phyloP scores from a whole-genome alignment of 1,284 basidiomycete genomes.

The Cronartium quercuum region DNA sequence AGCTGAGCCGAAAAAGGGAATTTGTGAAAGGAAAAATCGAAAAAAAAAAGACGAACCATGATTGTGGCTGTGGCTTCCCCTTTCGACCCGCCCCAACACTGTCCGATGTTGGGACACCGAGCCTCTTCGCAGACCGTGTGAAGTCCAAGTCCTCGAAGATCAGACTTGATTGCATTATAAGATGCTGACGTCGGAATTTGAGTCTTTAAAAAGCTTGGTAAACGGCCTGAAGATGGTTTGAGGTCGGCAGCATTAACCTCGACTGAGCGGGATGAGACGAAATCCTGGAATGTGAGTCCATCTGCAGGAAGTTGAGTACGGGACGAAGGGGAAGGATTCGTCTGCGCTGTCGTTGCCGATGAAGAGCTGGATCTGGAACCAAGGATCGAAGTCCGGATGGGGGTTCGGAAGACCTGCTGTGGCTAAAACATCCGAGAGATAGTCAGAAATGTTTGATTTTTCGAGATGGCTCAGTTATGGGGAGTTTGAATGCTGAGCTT shows the following conservation, averaged over 20 bases:
- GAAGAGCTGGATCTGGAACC: no score
- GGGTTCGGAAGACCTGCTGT: no score
- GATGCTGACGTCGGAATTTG: constrained; percentile 70
- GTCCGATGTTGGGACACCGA: constrained; percentile 96
- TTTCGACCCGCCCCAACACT: constrained; percentile 88
- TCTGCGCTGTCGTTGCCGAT: no score
- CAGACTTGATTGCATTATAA: constrained; percentile 88
- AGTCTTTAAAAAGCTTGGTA: constrained; percentile 89
- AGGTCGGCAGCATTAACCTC: neutral
- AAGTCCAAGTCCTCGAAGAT: constrained; percentile 79
- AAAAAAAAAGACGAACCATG: constrained; percentile 62
- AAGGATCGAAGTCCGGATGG: no score
- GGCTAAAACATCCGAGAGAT: no score
- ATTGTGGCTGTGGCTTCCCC: constrained; percentile 95
- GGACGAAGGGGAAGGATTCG: neutral
- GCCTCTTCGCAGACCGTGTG: constrained; percentile 99
- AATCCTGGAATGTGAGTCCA: constrained; percentile 33
- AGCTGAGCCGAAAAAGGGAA: neutral
- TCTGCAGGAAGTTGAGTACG: constrained; percentile 7
- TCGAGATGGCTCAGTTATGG: no score
- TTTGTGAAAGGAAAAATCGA: neutral
- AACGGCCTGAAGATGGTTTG: constrained; percentile 52
- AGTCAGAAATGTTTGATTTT: no score
- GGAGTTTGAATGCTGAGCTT: no score
- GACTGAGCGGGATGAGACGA: neutral